Evolutionary conservation across 2,329 filamentous ascomycete genomes (phyloP).

Genomic region (Ophiostoma piceae): DNA sequence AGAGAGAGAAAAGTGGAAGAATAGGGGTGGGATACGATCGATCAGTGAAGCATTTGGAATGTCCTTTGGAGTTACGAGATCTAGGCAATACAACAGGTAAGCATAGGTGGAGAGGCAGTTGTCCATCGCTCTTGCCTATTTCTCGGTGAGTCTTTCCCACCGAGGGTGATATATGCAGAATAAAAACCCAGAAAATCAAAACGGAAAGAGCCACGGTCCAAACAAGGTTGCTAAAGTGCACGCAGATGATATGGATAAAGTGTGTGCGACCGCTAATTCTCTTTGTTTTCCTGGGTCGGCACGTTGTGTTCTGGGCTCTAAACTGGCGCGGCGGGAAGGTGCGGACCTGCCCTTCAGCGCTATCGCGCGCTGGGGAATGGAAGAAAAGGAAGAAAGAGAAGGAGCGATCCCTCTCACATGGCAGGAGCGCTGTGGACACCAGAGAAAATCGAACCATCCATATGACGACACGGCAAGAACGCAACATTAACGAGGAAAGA

Average conservation of each 20-base stretch:
- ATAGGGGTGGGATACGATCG: background rate
- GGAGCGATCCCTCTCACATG: background rate
- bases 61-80: background rate
- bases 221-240: constrained; percentile 1
- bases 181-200: background rate
- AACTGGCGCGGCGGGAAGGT: constrained; percentile 21
- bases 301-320: background rate
- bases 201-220: background rate
- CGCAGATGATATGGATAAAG: constrained; percentile 5
- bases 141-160: constrained; percentile 2
- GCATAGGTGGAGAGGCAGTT: background rate
- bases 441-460: background rate
- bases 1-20: constrained; percentile 1
- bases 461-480: background rate
- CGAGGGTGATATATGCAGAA: background rate
- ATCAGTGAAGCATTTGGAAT: background rate
- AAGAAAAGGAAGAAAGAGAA: background rate
- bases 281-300: background rate
- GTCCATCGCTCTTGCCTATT: background rate
- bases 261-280: background rate
- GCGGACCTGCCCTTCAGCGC: constrained; percentile 17
- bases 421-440: background rate
- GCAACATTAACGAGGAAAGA: background rate
- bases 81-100: background rate
- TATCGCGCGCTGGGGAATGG: constrained; percentile 14